Conservation (phyloP, 768 basidiomycete species). For the Suillus tomentosus region DNA sequence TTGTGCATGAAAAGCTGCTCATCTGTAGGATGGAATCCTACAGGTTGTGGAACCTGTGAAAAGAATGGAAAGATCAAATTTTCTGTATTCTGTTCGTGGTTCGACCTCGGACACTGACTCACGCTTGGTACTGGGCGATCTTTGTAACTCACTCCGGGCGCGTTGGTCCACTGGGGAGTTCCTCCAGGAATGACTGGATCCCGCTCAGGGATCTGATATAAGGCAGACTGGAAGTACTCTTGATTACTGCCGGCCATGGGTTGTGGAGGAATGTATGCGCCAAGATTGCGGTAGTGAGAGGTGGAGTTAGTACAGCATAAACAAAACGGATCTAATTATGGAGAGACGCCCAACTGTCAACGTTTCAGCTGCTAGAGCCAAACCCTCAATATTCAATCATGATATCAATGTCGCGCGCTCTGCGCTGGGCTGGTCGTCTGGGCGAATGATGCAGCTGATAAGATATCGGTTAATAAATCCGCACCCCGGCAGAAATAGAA, state of each 20-base stretch:
- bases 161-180: slow-evolving; percentile 25
- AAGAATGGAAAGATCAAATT: slow-evolving; percentile 27
- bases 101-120: slow-evolving; percentile 26
- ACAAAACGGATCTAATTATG: slow-evolving; percentile 6
- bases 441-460: slow-evolving; percentile 5
- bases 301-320: background rate
- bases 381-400: background rate
- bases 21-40: slow-evolving; percentile 62
- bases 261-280: background rate
- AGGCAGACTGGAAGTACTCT: slow-evolving; percentile 23
- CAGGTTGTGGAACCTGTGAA: slow-evolving; percentile 70
- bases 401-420: background rate
- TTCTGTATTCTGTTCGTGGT: slow-evolving; percentile 9
- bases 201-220: slow-evolving; percentile 32
- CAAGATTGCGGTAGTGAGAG: background rate
- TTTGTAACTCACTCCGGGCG: slow-evolving; percentile 22
- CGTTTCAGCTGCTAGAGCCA: background rate
- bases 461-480: slow-evolving; percentile 6
- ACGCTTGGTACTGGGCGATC: slow-evolving; percentile 35
- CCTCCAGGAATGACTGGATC: slow-evolving; percentile 31
- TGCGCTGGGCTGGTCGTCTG: slow-evolving; percentile 4
- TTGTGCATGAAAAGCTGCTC: slow-evolving; percentile 67
- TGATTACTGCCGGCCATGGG: slow-evolving; percentile 13
- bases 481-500: background rate
- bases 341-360: slow-evolving; percentile 5